Evolutionary conservation across 1,284 basidiomycete genomes (phyloP).

Genomic region (Phaffia rhodozyma): DNA sequence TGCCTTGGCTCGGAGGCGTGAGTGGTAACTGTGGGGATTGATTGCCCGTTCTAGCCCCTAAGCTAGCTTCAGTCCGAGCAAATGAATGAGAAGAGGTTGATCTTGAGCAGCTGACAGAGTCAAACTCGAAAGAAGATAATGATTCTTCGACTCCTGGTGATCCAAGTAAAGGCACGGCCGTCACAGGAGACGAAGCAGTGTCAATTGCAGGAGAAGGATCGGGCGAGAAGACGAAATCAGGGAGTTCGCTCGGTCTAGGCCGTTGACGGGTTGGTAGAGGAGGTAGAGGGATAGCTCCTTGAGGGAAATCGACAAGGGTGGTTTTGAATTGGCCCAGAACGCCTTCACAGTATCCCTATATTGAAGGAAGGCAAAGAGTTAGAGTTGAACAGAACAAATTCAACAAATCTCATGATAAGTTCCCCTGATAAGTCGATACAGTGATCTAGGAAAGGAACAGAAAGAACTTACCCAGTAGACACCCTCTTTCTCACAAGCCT

Average conservation of each 20-base stretch:
- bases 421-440: background rate
- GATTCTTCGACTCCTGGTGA: too few species aligned
- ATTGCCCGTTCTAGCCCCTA: too few species aligned
- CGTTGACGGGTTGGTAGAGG: conserved; percentile 7
- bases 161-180: too few species aligned
- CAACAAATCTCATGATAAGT: background rate
- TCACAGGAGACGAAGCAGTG: conserved; percentile 21
- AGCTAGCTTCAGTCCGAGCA: too few species aligned
- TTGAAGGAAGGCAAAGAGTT: background rate
- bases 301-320: conserved; percentile 53
- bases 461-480: conserved; percentile 47
- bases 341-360: conserved; percentile 73
- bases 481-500: conserved; percentile 48
- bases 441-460: background rate
- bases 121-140: too few species aligned
- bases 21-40: too few species aligned
- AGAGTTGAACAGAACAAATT: background rate
- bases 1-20: too few species aligned
- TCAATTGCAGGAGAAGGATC: conserved; percentile 19
- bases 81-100: too few species aligned
- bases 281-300: background rate
- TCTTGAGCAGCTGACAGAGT: too few species aligned
- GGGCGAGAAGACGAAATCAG: background rate
- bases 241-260: background rate
- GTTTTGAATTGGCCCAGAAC: conserved; percentile 72